A percentile compares a stretch with the other conserved stretches of the same genome.
Evolutionary conservation across 2,329 filamentous ascomycete species (phyloP).

Genomic region (Xylariaceae sp.): DNA sequence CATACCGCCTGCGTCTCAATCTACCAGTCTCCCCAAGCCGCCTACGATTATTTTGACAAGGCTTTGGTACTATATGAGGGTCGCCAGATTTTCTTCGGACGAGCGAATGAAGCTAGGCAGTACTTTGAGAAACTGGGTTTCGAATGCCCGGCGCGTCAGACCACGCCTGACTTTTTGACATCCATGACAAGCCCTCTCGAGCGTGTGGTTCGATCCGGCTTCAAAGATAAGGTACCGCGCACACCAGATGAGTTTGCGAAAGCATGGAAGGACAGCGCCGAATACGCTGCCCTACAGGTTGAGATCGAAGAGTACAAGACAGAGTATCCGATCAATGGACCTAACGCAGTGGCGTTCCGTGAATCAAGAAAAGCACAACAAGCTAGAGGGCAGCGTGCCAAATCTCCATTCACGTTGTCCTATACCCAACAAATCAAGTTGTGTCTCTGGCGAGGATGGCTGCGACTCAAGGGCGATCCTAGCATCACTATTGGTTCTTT

Average conservation of each 20-base stretch:
- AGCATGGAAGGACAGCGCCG: constrained; percentile 54
- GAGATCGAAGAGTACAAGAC: constrained; percentile 57
- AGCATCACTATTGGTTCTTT: constrained; percentile 67
- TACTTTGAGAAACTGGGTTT: constrained; percentile 69
- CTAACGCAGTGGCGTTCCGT: constrained; percentile 57
- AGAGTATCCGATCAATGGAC: constrained; percentile 51
- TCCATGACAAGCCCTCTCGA: constrained; percentile 63
- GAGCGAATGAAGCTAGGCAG: constrained; percentile 55
- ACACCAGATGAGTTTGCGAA: constrained; percentile 61
- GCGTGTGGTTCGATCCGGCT: constrained; percentile 54
- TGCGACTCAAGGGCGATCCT: constrained; percentile 73
- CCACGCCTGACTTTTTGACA: constrained; percentile 69
- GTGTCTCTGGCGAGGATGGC: constrained; percentile 78
- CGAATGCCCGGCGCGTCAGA: constrained; percentile 63
- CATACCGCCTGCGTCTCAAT: constrained; percentile 69
- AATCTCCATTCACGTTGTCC: constrained; percentile 81
- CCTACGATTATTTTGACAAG: constrained; percentile 65
- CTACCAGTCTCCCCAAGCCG: constrained; percentile 65
- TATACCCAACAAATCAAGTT: constrained; percentile 72
- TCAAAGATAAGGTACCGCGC: constrained; percentile 54
- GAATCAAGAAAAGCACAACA: constrained; percentile 53
- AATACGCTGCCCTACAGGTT: constrained; percentile 49
- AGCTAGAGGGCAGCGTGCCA: constrained; percentile 57
- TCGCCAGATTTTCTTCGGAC: constrained; percentile 63
- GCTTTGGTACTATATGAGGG: constrained; percentile 58